Conservation (phyloP, 768 basidiomycete species). For the Suillus paluster region DNA sequence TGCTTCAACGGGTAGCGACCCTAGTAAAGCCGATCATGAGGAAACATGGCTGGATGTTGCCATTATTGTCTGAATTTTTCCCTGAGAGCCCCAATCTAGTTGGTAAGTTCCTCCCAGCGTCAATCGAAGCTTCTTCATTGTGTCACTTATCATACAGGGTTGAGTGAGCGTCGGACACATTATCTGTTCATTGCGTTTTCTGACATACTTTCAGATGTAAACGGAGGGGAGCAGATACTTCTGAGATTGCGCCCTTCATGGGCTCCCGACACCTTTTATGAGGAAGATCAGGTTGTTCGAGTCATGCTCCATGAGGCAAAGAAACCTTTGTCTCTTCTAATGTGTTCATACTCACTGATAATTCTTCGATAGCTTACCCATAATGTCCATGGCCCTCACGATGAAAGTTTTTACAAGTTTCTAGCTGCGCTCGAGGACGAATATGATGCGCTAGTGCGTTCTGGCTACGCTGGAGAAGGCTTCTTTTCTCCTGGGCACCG, state of each 20-base stretch:
- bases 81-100: constrained; percentile 73
- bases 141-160: constrained; percentile 26
- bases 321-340: neutral
- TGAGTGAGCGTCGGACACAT: constrained; percentile 38
- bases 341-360: neutral
- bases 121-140: constrained; percentile 9
- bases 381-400: constrained; percentile 88
- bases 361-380: constrained; percentile 70
- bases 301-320: constrained; percentile 91
- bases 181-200: constrained; percentile 9
- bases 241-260: constrained; percentile 78
- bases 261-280: constrained; percentile 70
- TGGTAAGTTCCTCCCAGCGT: constrained; percentile 45
- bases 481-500: constrained; percentile 79
- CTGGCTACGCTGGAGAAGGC: constrained; percentile 90
- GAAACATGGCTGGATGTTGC: constrained; percentile 79
- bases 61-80: constrained; percentile 86
- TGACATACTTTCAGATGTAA: constrained; percentile 57
- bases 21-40: constrained; percentile 95
- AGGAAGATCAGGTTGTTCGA: constrained; percentile 74
- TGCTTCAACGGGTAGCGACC: constrained; percentile 72
- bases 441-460: constrained; percentile 75
- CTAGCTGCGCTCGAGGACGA: constrained; percentile 80
- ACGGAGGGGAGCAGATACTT: constrained; percentile 81
- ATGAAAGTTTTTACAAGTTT: constrained; percentile 80